A percentile compares a stretch with the other conserved stretches of the same genome.
phyloP scores from a whole-genome alignment of 805 yeast species.

The Candida sithepensis region DNA sequence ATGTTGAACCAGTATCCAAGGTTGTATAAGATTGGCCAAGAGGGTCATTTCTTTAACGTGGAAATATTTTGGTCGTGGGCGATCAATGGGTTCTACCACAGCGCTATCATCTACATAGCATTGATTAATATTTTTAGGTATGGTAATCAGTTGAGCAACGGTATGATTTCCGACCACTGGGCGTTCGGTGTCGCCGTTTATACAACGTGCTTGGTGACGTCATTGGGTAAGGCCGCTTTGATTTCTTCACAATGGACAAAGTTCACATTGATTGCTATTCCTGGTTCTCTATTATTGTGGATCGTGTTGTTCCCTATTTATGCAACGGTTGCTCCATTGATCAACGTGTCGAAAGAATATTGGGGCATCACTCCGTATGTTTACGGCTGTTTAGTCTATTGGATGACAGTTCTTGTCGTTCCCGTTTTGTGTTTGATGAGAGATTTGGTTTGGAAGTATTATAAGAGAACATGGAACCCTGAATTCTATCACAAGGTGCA shows the following conservation, averaged over 20 bases:
- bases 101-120: conserved; percentile 77
- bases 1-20: conserved; percentile 90
- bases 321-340: conserved; percentile 78
- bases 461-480: conserved; percentile 86
- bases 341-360: conserved; percentile 79
- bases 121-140: conserved; percentile 62
- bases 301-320: conserved; percentile 81
- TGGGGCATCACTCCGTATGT: conserved; percentile 73
- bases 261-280: conserved; percentile 86
- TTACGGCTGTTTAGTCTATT: conserved; percentile 74
- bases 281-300: conserved; percentile 90
- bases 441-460: conserved; percentile 92
- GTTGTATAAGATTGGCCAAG: conserved; percentile 85
- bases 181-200: conserved; percentile 89
- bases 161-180: conserved; percentile 84
- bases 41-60: conserved; percentile 84
- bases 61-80: conserved; percentile 97
- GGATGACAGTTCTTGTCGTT: conserved; percentile 77
- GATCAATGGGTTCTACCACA: conserved; percentile 90
- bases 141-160: conserved; percentile 64
- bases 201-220: conserved; percentile 83
- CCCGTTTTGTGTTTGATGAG: conserved; percentile 77
- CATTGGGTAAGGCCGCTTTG: conserved; percentile 91
- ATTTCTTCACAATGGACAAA: conserved; percentile 94
- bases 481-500: conserved; percentile 93